A percentile compares a stretch with the other conserved stretches of the same genome.
phyloP scores from a whole-genome alignment of 352 stramenopile genomes.

The Blastocystis sp. region DNA sequence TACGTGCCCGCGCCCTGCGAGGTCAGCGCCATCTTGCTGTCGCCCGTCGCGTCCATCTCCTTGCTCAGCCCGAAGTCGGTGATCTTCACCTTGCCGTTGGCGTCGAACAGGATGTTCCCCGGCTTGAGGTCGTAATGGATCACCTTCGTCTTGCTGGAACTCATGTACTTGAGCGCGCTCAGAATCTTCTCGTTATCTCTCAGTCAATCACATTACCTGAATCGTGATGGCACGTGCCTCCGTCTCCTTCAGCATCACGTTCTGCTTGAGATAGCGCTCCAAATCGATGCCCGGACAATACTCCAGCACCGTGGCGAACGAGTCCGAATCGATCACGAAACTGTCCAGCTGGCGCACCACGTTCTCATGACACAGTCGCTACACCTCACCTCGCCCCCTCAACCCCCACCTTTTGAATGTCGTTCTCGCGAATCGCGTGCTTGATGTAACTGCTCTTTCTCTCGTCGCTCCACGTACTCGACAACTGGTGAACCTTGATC shows the following conservation, averaged over 20 bases:
- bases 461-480: conserved; percentile 84
- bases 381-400: neutral
- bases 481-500: conserved; percentile 90
- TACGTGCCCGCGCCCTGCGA: conserved; percentile 90
- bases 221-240: conserved; percentile 86
- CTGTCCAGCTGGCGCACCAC: conserved; percentile 88
- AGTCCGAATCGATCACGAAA: conserved; percentile 89
- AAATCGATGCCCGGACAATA: conserved; percentile 86
- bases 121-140: conserved; percentile 94
- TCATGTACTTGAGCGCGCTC: conserved; percentile 59
- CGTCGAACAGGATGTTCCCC: conserved; percentile 90
- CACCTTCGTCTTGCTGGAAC: conserved; percentile 75
- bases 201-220: conserved; percentile 78
- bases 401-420: conserved; percentile 82
- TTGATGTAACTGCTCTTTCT: conserved; percentile 89
- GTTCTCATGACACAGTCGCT: conserved; percentile 82
- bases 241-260: conserved; percentile 81
- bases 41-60: conserved; percentile 81
- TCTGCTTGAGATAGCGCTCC: conserved; percentile 84
- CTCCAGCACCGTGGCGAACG: conserved; percentile 90
- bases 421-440: conserved; percentile 89
- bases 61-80: conserved; percentile 88
- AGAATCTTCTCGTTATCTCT: conserved; percentile 38
- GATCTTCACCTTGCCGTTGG: conserved; percentile 87
- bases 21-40: conserved; percentile 86